Evolutionary conservation across 1,284 basidiomycete species (phyloP).

Genomic region (Singerocomus rubriflavus): DNA sequence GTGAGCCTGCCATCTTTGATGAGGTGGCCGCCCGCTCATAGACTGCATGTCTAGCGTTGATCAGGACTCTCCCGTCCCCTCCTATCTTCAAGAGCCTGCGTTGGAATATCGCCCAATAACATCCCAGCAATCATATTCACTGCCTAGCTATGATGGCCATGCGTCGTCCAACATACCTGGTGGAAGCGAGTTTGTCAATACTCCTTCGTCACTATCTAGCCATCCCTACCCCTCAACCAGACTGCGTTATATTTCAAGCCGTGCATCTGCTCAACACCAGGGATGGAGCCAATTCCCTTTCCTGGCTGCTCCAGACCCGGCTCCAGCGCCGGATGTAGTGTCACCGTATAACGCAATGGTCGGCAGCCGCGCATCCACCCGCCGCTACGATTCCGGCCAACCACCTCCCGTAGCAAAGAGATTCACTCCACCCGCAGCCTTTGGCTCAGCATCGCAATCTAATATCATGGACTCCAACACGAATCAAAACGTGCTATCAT

Average conservation of each 20-base stretch:
- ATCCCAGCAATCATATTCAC: constrained; percentile 11
- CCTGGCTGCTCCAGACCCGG: not conserved
- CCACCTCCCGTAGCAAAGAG: not conserved
- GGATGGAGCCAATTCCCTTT: constrained; percentile 1
- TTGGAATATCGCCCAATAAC: not conserved
- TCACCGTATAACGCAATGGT: not conserved
- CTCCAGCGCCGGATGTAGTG: not conserved
- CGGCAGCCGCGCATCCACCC: not conserved
- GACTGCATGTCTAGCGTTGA: constrained; percentile 11
- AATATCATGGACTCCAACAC: not conserved
- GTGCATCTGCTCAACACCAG: constrained; percentile 2
- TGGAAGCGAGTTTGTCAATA: constrained; percentile 5
- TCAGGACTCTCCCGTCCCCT: constrained; percentile 4
- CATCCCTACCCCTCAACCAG: constrained; percentile 18
- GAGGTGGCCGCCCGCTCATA: constrained; percentile 9
- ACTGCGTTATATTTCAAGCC: constrained; percentile 14
- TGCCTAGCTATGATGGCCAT: not conserved
- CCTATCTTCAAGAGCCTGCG: not conserved
- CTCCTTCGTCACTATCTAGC: constrained; percentile 6
- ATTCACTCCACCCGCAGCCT: not conserved
- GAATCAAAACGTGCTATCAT: constrained; percentile 4
- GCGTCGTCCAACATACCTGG: not conserved
- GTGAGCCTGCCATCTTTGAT: constrained; percentile 12
- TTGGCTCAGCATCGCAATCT: constrained; percentile 3
- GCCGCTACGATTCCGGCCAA: constrained; percentile 3